Base-by-base conservation (phyloP, 2,329 filamentous ascomycete genomes). In the Sclerotinia glacialis region DNA sequence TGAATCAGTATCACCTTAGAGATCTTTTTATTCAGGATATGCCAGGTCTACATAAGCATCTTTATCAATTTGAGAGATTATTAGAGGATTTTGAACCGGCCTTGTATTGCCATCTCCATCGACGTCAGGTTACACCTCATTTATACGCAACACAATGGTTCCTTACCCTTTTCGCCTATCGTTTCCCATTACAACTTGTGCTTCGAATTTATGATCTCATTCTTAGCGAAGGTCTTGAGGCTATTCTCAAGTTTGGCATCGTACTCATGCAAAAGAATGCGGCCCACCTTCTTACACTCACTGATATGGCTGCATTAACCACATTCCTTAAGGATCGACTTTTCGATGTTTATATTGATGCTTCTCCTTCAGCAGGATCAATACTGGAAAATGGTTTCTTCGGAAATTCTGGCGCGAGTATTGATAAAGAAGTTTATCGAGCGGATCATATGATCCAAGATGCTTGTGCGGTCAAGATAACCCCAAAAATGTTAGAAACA, bases 71-170 rank as follows among this genome's bases (percentile, higher is more conserved):
- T 74, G 95, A 98, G 79, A 88, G 95, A 34, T 81, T 99, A 26
- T 82, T 99, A 37, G 95, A 99, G 79, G 95, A 99, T 73, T 83
- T 94, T 53, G 94, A 99, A 76, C 95, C 96, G 2, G 93, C 93
- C 2, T 81, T 99, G 8, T 97, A 96, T 79, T 97, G 94, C 76
- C 95, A 99, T 78, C 86, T 99, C 66, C 91, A 91, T 74, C 89
- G 95, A 67, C 87, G 91, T 66, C 89, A 92, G 71, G 95, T 99
- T 65, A 90, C 90, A 11, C 90, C 95, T 0, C 92, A 97, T 75
- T 83, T 99, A 11, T 99, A 99, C 76, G 95, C 95, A 54, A 99
- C 95, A 0, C 95, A 99, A 78, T 99, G 95, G 95, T 99, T 99
- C 79, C 84, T 99, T 60, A 99, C 95, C 0, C 83, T 99, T n/a